Percentiles rank a stretch among this genome's conserved stretches.
Evolutionary conservation across 1,139 yeast genomes (phyloP).

Genomic region (Blastobotrys capitulatus): DNA sequence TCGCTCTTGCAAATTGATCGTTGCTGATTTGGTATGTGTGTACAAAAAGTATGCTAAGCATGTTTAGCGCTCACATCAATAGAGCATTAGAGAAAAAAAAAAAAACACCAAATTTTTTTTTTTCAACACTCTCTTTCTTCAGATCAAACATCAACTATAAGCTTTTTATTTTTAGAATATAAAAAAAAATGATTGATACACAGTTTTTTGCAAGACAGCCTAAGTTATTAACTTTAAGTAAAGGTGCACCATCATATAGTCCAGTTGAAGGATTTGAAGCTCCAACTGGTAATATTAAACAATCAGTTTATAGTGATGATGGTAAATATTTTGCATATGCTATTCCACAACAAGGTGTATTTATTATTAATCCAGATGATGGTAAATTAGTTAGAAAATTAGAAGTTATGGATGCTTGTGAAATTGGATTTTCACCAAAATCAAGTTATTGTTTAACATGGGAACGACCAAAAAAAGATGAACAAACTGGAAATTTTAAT

Average conservation of each 20-base stretch:
- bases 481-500: slow-evolving; percentile 56
- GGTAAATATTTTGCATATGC: slow-evolving; percentile 46
- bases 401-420: slow-evolving; percentile 57
- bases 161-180: no score
- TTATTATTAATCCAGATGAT: slow-evolving; percentile 51
- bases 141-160: no score
- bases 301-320: slow-evolving; percentile 42
- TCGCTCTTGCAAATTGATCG: no score
- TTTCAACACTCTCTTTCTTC: no score
- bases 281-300: slow-evolving; percentile 25
- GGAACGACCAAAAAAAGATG: slow-evolving; percentile 72
- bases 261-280: slow-evolving; percentile 15
- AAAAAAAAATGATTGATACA: background rate
- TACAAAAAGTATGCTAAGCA: no score
- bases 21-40: no score
- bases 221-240: slow-evolving; percentile 13
- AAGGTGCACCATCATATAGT: slow-evolving; percentile 15
- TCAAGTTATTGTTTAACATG: slow-evolving; percentile 85
- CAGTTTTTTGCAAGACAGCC: slow-evolving; percentile 15
- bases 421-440: slow-evolving; percentile 78
- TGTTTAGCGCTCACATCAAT: no score
- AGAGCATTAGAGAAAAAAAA: no score
- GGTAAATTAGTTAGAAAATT: slow-evolving; percentile 43
- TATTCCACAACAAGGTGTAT: slow-evolving; percentile 38
- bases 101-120: no score